These are phyloP conservation scores for Alternaria triticimaculans DNA, from an alignment of 2,329 filamentous ascomycete genomes.

Conservation along the genomic window DNA sequence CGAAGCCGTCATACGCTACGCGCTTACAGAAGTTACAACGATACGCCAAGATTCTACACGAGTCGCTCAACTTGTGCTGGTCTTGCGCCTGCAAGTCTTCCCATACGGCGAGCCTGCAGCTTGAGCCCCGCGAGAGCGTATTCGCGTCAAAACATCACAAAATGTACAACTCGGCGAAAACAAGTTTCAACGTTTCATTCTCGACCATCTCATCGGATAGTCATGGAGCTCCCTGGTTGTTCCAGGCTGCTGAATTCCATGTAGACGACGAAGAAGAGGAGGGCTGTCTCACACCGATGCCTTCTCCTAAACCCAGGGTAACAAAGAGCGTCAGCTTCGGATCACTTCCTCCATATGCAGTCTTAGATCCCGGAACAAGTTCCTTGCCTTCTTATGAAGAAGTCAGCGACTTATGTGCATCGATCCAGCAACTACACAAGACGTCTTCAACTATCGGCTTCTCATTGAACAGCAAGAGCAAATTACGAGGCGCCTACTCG, in stretches of 20 bases:
- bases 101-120: slow-evolving; percentile 43
- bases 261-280: slow-evolving; percentile 41
- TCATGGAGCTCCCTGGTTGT: slow-evolving; percentile 29
- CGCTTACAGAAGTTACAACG: slow-evolving; percentile 44
- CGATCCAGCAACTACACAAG: slow-evolving; percentile 38
- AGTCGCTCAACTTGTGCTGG: slow-evolving; percentile 38
- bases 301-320: slow-evolving; percentile 20
- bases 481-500: slow-evolving; percentile 37
- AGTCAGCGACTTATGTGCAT: slow-evolving; percentile 47
- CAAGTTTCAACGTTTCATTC: slow-evolving; percentile 45
- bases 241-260: slow-evolving; percentile 44
- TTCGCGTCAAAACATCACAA: slow-evolving; percentile 31
- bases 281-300: slow-evolving; percentile 6
- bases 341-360: slow-evolving; percentile 41
- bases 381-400: slow-evolving; percentile 28
- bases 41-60: slow-evolving; percentile 43
- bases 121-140: slow-evolving; percentile 38
- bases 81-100: slow-evolving; percentile 43
- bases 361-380: slow-evolving; percentile 25
- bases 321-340: slow-evolving; percentile 45
- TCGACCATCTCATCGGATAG: slow-evolving; percentile 22
- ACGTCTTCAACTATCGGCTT: slow-evolving; percentile 40
- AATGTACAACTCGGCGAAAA: slow-evolving; percentile 19
- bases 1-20: slow-evolving; percentile 44
- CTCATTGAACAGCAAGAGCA: slow-evolving; percentile 41